Percentiles rank a stretch among this genome's conserved stretches.
Evolutionary conservation across 2,329 filamentous ascomycete species (phyloP).

Genomic region (Triangularia setosa): DNA sequence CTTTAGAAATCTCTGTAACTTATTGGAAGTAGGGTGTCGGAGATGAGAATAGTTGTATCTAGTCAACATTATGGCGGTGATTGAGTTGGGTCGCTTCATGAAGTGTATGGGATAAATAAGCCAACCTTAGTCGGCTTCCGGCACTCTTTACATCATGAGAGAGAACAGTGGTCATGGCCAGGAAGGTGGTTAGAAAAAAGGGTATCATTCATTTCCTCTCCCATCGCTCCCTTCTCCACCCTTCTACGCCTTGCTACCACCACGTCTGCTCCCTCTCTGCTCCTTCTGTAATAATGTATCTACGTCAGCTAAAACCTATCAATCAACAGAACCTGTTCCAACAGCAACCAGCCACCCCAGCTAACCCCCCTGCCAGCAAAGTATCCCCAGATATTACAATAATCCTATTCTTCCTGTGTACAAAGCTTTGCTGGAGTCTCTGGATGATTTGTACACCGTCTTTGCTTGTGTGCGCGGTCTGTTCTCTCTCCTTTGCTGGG

Average conservation of each 20-base stretch:
- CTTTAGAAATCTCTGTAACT: too few relatives aligned
- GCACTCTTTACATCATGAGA: background rate
- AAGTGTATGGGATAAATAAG: too few relatives aligned
- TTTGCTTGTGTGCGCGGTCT: background rate
- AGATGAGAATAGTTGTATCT: too few relatives aligned
- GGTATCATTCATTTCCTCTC: constrained; percentile 4
- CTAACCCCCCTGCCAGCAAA: background rate
- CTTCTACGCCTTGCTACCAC: background rate
- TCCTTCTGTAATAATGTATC: background rate
- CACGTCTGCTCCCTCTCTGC: background rate
- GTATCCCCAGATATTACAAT: background rate
- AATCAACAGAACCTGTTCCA: background rate
- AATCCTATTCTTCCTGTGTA: background rate
- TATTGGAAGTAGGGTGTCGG: too few relatives aligned
- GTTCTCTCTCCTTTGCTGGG: background rate
- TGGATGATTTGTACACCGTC: background rate
- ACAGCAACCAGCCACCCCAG: background rate
- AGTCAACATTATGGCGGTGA: background rate
- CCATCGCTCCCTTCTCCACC: background rate
- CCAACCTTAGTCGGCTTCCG: background rate
- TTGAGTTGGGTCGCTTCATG: too few relatives aligned
- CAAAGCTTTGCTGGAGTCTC: background rate
- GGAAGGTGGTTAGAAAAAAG: background rate
- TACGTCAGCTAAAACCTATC: background rate
- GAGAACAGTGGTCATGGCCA: background rate